These are phyloP conservation scores for Deuterostichococcus epilithicus DNA, from an alignment of 139 green algal genomes.

Conservation along the genomic window DNA sequence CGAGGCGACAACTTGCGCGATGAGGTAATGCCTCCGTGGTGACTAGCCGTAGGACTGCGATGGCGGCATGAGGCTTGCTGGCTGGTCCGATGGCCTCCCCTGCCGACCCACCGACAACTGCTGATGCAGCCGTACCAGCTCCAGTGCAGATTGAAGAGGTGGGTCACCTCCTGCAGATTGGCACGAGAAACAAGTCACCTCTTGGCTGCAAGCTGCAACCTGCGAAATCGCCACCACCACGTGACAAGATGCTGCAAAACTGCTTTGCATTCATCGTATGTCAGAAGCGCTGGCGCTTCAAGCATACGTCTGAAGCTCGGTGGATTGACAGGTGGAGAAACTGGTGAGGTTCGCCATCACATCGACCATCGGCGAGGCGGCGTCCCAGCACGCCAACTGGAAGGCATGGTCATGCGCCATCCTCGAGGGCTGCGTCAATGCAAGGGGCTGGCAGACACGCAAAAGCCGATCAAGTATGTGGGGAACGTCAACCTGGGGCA, in stretches of 20 bases:
- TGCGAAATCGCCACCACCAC: too few species aligned
- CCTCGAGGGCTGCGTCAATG: conserved; percentile 78
- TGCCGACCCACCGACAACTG: too few species aligned
- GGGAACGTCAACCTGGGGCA: conserved; percentile 18
- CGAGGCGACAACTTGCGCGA: too few species aligned
- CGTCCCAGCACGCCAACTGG: conserved; percentile 69
- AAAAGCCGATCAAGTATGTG: conserved; percentile 81
- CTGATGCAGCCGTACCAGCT: too few species aligned
- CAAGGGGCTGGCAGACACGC: conserved; percentile 60
- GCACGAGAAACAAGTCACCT: too few species aligned
- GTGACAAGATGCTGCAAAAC: not conserved
- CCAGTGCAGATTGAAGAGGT: too few species aligned
- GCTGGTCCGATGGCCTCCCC: too few species aligned
- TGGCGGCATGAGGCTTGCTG: too few species aligned
- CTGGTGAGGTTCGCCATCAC: not conserved
- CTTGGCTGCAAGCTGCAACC: too few species aligned
- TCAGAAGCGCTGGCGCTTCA: not conserved
- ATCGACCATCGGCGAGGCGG: conserved; percentile 55
- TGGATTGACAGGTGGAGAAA: not conserved
- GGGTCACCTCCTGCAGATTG: too few species aligned
- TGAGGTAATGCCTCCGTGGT: too few species aligned
- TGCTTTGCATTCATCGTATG: not conserved
- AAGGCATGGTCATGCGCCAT: conserved; percentile 69
- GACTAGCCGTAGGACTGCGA: too few species aligned
- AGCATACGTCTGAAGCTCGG: not conserved